Evolutionary conservation across 2,329 filamentous ascomycete genomes (phyloP).

Genomic region (Aspergillus felis): DNA sequence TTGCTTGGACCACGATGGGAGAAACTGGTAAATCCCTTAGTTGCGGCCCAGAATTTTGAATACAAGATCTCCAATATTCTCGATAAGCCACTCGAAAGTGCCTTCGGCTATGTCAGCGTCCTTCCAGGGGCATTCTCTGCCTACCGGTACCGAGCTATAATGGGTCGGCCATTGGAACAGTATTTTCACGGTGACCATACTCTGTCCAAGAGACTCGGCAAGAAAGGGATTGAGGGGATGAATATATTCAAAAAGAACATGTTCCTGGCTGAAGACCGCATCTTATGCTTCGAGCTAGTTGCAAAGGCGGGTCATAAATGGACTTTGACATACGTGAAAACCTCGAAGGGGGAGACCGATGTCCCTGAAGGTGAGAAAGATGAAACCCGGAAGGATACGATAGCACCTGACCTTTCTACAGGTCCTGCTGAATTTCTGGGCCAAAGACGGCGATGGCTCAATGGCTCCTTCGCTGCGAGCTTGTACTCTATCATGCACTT

Average conservation of each 20-base stretch:
- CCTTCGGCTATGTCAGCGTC: slow-evolving; percentile 96
- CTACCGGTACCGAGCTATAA: slow-evolving; percentile 95
- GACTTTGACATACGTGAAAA: slow-evolving; percentile 98
- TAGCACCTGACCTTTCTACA: too few relatives aligned
- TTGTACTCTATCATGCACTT: slow-evolving; percentile 99
- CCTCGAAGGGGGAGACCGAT: slow-evolving; percentile 97
- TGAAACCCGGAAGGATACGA: too few relatives aligned
- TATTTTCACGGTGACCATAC: slow-evolving; percentile 99
- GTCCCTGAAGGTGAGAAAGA: slow-evolving; percentile 75
- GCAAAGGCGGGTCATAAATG: slow-evolving; percentile 98
- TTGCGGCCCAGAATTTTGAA: slow-evolving; percentile 97
- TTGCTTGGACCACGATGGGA: slow-evolving; percentile 89
- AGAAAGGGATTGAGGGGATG: slow-evolving; percentile 99
- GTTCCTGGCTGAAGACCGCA: slow-evolving; percentile 99
- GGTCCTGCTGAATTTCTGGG: slow-evolving; percentile 83
- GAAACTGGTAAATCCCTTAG: slow-evolving; percentile 90
- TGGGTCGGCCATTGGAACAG: slow-evolving; percentile 94
- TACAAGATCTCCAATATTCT: slow-evolving; percentile 99
- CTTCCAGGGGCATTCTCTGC: slow-evolving; percentile 98
- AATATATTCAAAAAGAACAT: slow-evolving; percentile 99
- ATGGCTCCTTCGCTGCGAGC: slow-evolving; percentile 96
- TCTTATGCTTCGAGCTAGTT: slow-evolving; percentile 97
- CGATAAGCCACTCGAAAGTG: slow-evolving; percentile 94
- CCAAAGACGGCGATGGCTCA: slow-evolving; percentile 96
- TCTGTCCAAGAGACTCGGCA: slow-evolving; percentile 86